These are phyloP conservation scores for Seiridium unicorne DNA, from an alignment of 2,329 filamentous ascomycete species.

Conservation along the genomic window DNA sequence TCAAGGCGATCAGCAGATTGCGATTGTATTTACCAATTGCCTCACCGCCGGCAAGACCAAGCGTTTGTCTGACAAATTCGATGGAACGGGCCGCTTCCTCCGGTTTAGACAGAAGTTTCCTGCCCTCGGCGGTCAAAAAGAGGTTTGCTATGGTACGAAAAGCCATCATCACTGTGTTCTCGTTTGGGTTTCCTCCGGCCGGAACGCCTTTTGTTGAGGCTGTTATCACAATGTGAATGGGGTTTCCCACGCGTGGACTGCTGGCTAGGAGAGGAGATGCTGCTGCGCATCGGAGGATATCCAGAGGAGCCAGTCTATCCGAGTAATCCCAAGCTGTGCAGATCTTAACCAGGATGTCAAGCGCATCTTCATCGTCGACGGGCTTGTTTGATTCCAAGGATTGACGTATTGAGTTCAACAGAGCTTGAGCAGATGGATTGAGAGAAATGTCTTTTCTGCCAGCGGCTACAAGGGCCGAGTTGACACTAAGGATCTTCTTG, in stretches of 20 bases:
- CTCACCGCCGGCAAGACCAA: conserved; percentile 46
- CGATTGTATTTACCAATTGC: conserved; percentile 61
- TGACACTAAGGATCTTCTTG: conserved; percentile 75
- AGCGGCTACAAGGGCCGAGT: conserved; percentile 67
- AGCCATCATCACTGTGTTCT: conserved; percentile 87
- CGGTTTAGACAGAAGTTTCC: conserved; percentile 56
- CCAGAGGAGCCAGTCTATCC: conserved; percentile 79
- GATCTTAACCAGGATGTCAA: conserved; percentile 69
- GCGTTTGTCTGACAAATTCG: conserved; percentile 60
- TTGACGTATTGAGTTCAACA: conserved; percentile 59
- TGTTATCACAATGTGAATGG: conserved; percentile 55
- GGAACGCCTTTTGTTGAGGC: conserved; percentile 42
- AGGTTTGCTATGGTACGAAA: conserved; percentile 80
- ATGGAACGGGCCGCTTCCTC: conserved; percentile 59
- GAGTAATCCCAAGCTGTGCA: conserved; percentile 77
- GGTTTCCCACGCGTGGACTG: conserved; percentile 51
- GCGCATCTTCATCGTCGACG: conserved; percentile 46
- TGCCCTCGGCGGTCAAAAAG: conserved; percentile 73
- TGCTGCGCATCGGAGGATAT: conserved; percentile 81
- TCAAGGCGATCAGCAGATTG: conserved; percentile 78
- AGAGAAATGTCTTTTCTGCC: conserved; percentile 73
- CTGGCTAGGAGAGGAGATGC: conserved; percentile 66
- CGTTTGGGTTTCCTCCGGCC: conserved; percentile 57
- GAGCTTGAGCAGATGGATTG: conserved; percentile 67
- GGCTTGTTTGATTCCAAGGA: conserved; percentile 60